These are phyloP conservation scores for Hibiscus mutabilis DNA, from an alignment of 345 rosid genomes.

Conservation along the genomic window DNA sequence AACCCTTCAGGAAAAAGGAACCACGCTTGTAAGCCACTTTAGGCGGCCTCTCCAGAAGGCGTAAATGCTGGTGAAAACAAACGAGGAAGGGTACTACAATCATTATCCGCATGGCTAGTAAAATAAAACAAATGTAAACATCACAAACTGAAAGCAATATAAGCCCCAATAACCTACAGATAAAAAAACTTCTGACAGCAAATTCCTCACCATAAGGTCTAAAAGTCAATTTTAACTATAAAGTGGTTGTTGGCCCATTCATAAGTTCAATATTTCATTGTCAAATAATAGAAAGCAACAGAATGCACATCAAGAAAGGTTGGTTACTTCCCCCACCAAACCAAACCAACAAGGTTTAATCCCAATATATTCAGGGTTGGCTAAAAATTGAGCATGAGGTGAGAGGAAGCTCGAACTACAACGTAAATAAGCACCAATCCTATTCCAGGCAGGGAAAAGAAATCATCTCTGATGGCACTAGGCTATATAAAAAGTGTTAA, in stretches of 20 bases:
- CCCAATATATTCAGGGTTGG: background rate
- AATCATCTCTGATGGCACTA: background rate
- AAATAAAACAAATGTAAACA: background rate
- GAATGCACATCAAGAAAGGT: background rate
- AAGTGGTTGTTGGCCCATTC: background rate
- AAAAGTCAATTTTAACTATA: slow-evolving; percentile 3
- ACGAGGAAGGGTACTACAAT: background rate
- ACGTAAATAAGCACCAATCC: background rate
- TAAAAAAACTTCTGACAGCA: background rate
- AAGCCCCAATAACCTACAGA: background rate
- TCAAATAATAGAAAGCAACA: background rate
- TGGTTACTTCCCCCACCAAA: slow-evolving; percentile 3
- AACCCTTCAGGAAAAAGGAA: slow-evolving; percentile 57
- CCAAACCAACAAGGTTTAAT: background rate
- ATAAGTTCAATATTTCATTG: background rate
- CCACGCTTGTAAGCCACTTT: slow-evolving; percentile 65
- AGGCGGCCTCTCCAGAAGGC: slow-evolving; percentile 81
- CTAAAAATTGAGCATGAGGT: background rate
- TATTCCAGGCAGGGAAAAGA: background rate
- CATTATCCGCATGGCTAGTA: background rate
- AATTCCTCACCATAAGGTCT: background rate
- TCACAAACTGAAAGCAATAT: background rate
- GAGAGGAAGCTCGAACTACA: background rate
- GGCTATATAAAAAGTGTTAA: slow-evolving; percentile 15
- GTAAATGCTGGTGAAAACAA: slow-evolving; percentile 53